Percentiles rank a stretch among this genome's conserved stretches.
Conservation (phyloP, 164 flowering plant genomes). For the Santalum album region DNA sequence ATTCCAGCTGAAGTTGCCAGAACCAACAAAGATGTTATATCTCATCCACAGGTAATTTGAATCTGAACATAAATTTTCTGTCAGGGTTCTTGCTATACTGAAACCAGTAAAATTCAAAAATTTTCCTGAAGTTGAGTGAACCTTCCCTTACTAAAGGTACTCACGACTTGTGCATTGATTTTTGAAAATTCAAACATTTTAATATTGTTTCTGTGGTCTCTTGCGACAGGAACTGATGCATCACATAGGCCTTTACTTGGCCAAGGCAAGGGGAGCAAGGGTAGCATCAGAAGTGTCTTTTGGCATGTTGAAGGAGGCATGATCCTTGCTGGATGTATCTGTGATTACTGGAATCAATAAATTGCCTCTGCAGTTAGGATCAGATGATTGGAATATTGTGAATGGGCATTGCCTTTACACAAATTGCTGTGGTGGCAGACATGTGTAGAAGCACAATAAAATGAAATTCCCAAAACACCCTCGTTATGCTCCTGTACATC, state of each 20-base stretch:
- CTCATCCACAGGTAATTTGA: conserved; percentile 82
- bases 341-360: background rate
- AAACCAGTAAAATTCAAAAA: too few species aligned
- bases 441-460: too few species aligned
- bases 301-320: conserved; percentile 6
- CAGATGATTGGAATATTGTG: too few species aligned
- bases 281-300: conserved; percentile 49
- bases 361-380: background rate
- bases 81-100: too few species aligned
- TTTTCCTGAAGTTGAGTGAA: background rate
- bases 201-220: background rate
- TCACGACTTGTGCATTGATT: background rate
- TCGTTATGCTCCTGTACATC: too few species aligned
- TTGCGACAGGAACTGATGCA: conserved; percentile 53
- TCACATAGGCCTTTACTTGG: conserved; percentile 55
- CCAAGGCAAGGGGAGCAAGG: conserved; percentile 65
- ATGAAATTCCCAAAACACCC: too few species aligned
- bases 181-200: background rate
- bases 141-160: background rate
- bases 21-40: conserved; percentile 33
- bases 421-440: too few species aligned
- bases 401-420: too few species aligned
- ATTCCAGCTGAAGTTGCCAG: conserved; percentile 58
- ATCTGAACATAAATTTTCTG: too few species aligned
- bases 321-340: background rate